Evolutionary conservation across 2,329 filamentous ascomycete species (phyloP), one percentile per base, ranked within the genome.

Genomic region (Apiospora sp.): DNA sequence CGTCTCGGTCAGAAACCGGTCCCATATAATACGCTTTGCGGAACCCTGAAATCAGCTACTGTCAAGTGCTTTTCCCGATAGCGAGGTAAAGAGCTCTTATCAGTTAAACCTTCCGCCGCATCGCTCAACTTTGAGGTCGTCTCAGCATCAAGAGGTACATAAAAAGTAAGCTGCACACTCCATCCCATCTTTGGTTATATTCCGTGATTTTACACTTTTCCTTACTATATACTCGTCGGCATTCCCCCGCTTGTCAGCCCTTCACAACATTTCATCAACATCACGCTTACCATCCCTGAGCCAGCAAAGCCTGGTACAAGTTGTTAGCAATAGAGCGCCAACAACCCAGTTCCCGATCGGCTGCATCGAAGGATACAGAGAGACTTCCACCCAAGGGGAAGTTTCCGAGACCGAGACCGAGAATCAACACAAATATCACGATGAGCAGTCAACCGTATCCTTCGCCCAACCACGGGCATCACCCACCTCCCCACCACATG

Each of bases 1-100:
- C 49, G 12, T 51, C 49, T 51, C 10, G 49, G 13, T 27, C 49
- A 51, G 49, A 13, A 51, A 12, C 22, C 22, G n/a, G 49, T 51
- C 49, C 58, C 58, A 64, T 64, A 64, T 64, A 64, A 64, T 64
- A 64, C 58, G 58, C 58, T 41, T 64, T 64, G 58, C 58, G 58
- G 58, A 64, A 64, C 58, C 58, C 58, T 64, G 58, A 41, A 30
- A 64, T 41, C 58, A 61, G 54, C 54, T 61, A 19, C 16, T 37
- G 24, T 34, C 54, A 41, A 41, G 22, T 41, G 22, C 19, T 10
- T 41, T 41, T 19, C n/a, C 34, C 58, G 58, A 64, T 64, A 64
- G 58, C 19, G 10, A 64, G 41, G 34, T 41, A 22, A 12, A 64
- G 58, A 64, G 58, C 58, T 64, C 58, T 64, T 64, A 64, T 64